phyloP scores from a whole-genome alignment of 768 basidiomycete genomes.

The Tricholoma flavovirens region DNA sequence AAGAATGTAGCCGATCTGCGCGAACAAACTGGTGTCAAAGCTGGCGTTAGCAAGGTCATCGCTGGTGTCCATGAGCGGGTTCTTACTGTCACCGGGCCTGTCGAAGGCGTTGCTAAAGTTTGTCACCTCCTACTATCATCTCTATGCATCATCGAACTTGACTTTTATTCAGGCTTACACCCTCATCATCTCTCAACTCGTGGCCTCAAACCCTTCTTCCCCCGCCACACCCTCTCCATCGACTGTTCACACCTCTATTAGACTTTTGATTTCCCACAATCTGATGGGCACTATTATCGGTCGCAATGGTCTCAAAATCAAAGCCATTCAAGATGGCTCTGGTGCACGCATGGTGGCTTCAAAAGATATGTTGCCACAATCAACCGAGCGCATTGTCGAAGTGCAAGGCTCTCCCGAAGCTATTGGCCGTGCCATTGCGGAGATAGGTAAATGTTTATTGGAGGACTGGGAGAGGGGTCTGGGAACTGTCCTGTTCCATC shows the following conservation, averaged over 20 bases:
- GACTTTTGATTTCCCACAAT: conserved; percentile 97
- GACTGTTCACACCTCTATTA: conserved; percentile 83
- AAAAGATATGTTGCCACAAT: conserved; percentile 99
- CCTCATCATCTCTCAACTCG: conserved; percentile 89
- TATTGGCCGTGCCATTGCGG: conserved; percentile 89
- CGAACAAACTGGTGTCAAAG: conserved; percentile 94
- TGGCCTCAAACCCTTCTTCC: conserved; percentile 73
- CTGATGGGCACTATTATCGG: conserved; percentile 99
- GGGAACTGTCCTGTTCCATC: conserved; percentile 95
- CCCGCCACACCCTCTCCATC: conserved; percentile 63
- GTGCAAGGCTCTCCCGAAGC: conserved; percentile 91
- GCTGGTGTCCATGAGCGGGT: conserved; percentile 97
- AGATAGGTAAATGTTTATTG: conserved; percentile 91
- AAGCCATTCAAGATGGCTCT: conserved; percentile 94
- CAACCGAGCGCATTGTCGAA: conserved; percentile 97
- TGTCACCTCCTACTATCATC: conserved; percentile 13
- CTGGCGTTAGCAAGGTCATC: conserved; percentile 98
- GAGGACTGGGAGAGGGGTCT: conserved; percentile 95
- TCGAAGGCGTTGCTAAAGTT: conserved; percentile 91
- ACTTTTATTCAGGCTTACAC: conserved; percentile 70
- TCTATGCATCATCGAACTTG: conserved; percentile 7
- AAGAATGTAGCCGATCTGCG: conserved; percentile 97
- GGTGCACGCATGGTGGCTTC: conserved; percentile 98
- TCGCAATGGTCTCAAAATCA: conserved; percentile 94
- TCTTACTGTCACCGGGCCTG: conserved; percentile 86